Conservation (phyloP, 2,329 filamentous ascomycete species). For the Trichoderma endophyticum region DNA sequence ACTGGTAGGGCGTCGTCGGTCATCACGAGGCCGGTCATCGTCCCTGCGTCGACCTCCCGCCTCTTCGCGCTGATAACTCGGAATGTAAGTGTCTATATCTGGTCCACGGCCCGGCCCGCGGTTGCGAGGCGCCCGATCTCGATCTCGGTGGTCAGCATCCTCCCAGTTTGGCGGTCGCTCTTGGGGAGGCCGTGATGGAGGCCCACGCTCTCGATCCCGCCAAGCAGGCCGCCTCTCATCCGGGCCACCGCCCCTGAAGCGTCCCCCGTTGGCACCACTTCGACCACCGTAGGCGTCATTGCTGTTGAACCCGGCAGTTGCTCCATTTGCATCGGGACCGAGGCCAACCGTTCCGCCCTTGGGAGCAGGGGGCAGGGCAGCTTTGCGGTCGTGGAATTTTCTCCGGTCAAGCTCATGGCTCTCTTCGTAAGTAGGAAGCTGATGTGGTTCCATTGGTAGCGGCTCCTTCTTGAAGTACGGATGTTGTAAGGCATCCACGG, state of each 20-base stretch:
- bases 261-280: slow-evolving; percentile 47
- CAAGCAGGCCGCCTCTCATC: slow-evolving; percentile 53
- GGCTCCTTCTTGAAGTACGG: slow-evolving; percentile 83
- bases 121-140: slow-evolving; percentile 37
- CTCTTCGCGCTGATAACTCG: slow-evolving; percentile 42
- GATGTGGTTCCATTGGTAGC: slow-evolving; percentile 74
- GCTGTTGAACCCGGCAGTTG: slow-evolving; percentile 47
- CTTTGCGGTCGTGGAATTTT: slow-evolving; percentile 83
- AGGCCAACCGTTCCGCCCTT: slow-evolving; percentile 87
- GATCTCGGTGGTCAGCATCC: slow-evolving; percentile 41
- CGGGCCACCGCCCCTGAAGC: slow-evolving; percentile 41
- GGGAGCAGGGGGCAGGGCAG: slow-evolving; percentile 81
- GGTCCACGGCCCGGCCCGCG: slow-evolving; percentile 31
- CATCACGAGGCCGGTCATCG: slow-evolving; percentile 30
- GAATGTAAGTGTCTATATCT: slow-evolving; percentile 51
- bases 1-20: slow-evolving; percentile 33
- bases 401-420: slow-evolving; percentile 94
- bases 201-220: slow-evolving; percentile 52
- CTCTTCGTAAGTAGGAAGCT: slow-evolving; percentile 89
- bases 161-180: slow-evolving; percentile 32
- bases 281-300: slow-evolving; percentile 47
- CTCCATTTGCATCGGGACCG: slow-evolving; percentile 52
- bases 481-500: slow-evolving; percentile 88
- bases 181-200: slow-evolving; percentile 49
- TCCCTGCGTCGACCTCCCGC: slow-evolving; percentile 33